Percentiles rank a stretch among this genome's conserved stretches.
Conservation (phyloP, 2,329 filamentous ascomycete genomes). For the Pleoardoris graminearum region DNA sequence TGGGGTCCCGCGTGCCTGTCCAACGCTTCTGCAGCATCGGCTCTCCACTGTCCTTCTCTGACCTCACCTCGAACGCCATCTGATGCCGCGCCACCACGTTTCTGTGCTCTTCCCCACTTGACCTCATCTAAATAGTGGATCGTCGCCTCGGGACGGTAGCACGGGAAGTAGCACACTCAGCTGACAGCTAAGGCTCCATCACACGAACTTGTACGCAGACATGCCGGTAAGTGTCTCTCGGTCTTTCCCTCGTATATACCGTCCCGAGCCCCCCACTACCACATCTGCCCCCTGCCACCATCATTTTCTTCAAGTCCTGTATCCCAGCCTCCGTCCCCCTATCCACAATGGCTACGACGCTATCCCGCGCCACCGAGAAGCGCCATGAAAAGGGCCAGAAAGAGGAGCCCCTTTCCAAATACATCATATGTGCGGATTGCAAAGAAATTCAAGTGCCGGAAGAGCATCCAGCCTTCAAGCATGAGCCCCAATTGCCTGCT, state of each 20-base stretch:
- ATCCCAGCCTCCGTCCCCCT: background rate
- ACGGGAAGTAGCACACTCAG: background rate
- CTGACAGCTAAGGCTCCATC: conserved; percentile 12
- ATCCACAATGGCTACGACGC: conserved; percentile 17
- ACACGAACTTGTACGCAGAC: conserved; percentile 11
- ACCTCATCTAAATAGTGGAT: conserved; percentile 11
- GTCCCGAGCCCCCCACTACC: background rate
- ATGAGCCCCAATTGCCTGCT: background rate
- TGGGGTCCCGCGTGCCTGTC: conserved; percentile 14
- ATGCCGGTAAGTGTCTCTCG: conserved; percentile 38
- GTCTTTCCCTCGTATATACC: conserved; percentile 6
- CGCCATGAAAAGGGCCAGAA: conserved; percentile 16
- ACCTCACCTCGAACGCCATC: conserved; percentile 20
- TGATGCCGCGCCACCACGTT: conserved; percentile 11
- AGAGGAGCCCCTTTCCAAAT: conserved; percentile 18
- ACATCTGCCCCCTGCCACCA: conserved; percentile 13
- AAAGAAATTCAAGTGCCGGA: conserved; percentile 5
- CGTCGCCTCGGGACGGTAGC: conserved; percentile 3
- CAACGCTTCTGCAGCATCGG: conserved; percentile 24
- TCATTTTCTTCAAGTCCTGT: conserved; percentile 1
- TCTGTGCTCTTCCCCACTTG: conserved; percentile 7
- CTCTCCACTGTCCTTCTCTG: conserved; percentile 22
- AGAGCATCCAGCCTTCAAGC: background rate
- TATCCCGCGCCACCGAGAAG: conserved; percentile 10
- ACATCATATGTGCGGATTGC: conserved; percentile 12